phyloP scores from a whole-genome alignment of 2,329 filamentous ascomycete genomes.

The Alternaria viburni region DNA sequence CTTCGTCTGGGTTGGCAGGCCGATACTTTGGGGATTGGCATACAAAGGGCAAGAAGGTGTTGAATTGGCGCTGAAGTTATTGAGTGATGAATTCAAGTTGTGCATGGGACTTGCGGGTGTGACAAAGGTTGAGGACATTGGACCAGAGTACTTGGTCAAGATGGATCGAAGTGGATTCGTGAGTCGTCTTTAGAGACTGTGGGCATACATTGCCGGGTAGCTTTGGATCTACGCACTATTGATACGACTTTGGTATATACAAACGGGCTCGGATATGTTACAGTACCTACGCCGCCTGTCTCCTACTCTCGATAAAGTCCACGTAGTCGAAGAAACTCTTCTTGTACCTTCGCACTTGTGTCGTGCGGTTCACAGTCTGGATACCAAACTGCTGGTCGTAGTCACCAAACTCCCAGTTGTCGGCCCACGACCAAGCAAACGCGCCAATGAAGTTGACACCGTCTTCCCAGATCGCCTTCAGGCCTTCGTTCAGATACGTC shows the following conservation, averaged over 20 bases:
- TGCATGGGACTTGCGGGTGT: conserved; percentile 35
- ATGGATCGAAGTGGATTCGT: conserved; percentile 30
- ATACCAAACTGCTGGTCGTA: conserved; percentile 61
- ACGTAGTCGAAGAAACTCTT: conserved; percentile 66
- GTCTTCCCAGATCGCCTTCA: conserved; percentile 64
- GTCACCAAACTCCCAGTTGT: conserved; percentile 65
- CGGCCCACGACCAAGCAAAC: conserved; percentile 59
- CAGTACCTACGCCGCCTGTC: conserved; percentile 8
- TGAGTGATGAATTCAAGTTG: conserved; percentile 26
- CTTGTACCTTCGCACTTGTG: conserved; percentile 59
- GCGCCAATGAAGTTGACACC: conserved; percentile 62
- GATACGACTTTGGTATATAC: not conserved
- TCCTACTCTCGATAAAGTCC: conserved; percentile 55
- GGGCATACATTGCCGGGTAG: not conserved
- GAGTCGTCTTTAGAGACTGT: conserved; percentile 46
- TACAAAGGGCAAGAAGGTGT: conserved; percentile 33
- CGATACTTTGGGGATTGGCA: conserved; percentile 72
- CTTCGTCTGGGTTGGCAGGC: conserved; percentile 70
- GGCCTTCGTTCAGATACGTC: conserved; percentile 60
- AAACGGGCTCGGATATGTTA: not conserved
- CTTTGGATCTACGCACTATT: not conserved
- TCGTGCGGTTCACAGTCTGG: conserved; percentile 62
- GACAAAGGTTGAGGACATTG: conserved; percentile 28
- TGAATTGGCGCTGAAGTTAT: conserved; percentile 24
- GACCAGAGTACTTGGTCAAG: conserved; percentile 31